phyloP scores from a whole-genome alignment of 2,329 filamentous ascomycete species.

The Tolypocladium amazonense region DNA sequence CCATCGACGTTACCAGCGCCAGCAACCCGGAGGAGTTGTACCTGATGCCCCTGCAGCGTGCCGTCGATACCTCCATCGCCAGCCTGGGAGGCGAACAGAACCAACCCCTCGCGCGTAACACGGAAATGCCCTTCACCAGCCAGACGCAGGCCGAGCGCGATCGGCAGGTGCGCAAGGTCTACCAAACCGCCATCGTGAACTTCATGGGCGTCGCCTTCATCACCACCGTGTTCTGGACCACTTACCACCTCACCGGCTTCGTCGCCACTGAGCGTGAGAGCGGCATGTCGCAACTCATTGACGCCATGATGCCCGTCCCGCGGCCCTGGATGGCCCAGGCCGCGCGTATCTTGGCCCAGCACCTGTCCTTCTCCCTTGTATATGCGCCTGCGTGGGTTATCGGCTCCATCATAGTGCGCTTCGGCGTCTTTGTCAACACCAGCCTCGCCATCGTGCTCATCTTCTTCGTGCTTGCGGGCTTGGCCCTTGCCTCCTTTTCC shows the following conservation, averaged over 20 bases:
- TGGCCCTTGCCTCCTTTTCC: conserved; percentile 69
- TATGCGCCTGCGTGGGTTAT: conserved; percentile 79
- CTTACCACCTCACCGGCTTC: conserved; percentile 78
- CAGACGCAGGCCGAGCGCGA: conserved; percentile 57
- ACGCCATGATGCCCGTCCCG: conserved; percentile 79
- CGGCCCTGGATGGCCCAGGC: conserved; percentile 67
- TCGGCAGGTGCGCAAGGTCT: conserved; percentile 53
- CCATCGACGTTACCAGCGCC: conserved; percentile 51
- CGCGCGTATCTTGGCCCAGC: conserved; percentile 67
- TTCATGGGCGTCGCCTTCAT: conserved; percentile 73
- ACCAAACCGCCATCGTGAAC: conserved; percentile 61
- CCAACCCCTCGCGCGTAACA: conserved; percentile 23
- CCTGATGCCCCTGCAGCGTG: conserved; percentile 66
- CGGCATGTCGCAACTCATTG: conserved; percentile 79
- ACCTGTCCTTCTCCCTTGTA: conserved; percentile 68
- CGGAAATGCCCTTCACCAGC: conserved; percentile 70
- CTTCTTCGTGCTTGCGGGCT: conserved; percentile 65
- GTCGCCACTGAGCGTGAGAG: conserved; percentile 77
- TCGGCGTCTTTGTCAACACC: conserved; percentile 55
- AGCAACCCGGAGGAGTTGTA: conserved; percentile 72
- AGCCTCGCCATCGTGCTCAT: conserved; percentile 56
- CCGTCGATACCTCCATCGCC: conserved; percentile 66
- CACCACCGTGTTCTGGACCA: conserved; percentile 67
- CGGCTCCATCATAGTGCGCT: conserved; percentile 53
- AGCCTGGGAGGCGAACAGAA: conserved; percentile 32